phyloP scores from a whole-genome alignment of 2,329 filamentous ascomycete species.

The Tolypocladium tundrense region DNA sequence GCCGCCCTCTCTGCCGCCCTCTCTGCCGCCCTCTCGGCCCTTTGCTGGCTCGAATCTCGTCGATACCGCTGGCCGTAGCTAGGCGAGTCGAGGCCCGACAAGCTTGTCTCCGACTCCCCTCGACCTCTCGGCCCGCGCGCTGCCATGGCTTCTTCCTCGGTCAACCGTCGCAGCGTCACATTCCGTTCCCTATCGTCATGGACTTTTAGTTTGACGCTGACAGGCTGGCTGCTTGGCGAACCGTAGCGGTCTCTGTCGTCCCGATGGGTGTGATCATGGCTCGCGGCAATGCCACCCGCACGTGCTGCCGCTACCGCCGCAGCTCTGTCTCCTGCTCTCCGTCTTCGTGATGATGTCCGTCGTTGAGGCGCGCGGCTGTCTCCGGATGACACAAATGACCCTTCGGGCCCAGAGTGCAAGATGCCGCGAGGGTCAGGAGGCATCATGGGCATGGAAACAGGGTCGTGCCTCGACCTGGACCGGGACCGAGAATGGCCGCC shows the following conservation, averaged over 20 bases:
- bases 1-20: slow-evolving; percentile 20
- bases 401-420: slow-evolving; percentile 18
- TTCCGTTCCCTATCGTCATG: slow-evolving; percentile 51
- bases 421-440: slow-evolving; percentile 41
- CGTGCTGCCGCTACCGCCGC: slow-evolving; percentile 37
- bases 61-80: slow-evolving; percentile 38
- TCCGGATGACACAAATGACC: slow-evolving; percentile 17
- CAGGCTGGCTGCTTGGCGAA: slow-evolving; percentile 33
- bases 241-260: slow-evolving; percentile 26
- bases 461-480: slow-evolving; percentile 30
- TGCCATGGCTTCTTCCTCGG: slow-evolving; percentile 46
- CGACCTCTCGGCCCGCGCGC: slow-evolving; percentile 29
- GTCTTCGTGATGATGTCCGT: slow-evolving; percentile 34
- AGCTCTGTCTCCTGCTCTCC: slow-evolving; percentile 33
- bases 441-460: slow-evolving; percentile 42
- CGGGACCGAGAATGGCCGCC: slow-evolving; percentile 19
- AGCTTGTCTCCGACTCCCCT: slow-evolving; percentile 42
- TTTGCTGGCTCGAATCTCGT: slow-evolving; percentile 34
- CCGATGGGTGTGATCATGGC: slow-evolving; percentile 27
- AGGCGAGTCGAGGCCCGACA: slow-evolving; percentile 46
- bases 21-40: background rate
- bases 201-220: slow-evolving; percentile 50
- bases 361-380: slow-evolving; percentile 25
- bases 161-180: slow-evolving; percentile 50
- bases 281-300: slow-evolving; percentile 35